These are phyloP conservation scores for Cryphonectria carpinicola DNA, from an alignment of 2,329 filamentous ascomycete genomes.

Conservation along the genomic window DNA sequence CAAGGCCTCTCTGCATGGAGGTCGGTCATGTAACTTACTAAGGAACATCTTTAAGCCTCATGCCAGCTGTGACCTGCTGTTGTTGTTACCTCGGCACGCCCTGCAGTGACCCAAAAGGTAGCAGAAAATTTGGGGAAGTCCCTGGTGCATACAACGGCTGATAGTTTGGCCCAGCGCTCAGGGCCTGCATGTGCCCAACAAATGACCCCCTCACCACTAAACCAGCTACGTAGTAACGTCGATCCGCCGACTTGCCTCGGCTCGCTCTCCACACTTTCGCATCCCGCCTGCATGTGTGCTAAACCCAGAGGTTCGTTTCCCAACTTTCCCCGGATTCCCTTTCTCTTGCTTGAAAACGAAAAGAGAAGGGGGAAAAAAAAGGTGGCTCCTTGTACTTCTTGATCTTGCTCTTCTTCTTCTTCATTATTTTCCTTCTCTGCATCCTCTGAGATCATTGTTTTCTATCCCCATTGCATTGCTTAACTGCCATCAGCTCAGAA, in stretches of 20 bases:
- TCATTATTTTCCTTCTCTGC: slow-evolving; percentile 14
- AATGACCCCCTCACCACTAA: neutral
- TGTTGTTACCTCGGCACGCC: slow-evolving; percentile 3
- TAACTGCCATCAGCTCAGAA: neutral
- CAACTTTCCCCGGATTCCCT: slow-evolving; percentile 21
- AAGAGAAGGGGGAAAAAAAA: neutral
- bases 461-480: no score
- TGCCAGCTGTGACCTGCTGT: neutral
- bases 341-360: neutral
- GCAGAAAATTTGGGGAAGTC: neutral
- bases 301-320: neutral
- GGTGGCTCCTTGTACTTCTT: slow-evolving; percentile 11
- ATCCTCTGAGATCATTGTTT: neutral
- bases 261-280: slow-evolving; percentile 19
- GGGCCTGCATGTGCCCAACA: neutral
- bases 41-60: neutral
- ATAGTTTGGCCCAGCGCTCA: neutral
- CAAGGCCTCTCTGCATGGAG: neutral
- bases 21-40: neutral
- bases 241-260: slow-evolving; percentile 21
- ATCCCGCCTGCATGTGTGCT: slow-evolving; percentile 20
- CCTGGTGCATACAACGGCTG: neutral
- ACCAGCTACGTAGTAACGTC: neutral
- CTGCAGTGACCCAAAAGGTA: neutral
- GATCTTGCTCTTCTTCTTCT: slow-evolving; percentile 16